Conservation (phyloP, 1,139 yeast species). For the Protomyces macrosporus region DNA sequence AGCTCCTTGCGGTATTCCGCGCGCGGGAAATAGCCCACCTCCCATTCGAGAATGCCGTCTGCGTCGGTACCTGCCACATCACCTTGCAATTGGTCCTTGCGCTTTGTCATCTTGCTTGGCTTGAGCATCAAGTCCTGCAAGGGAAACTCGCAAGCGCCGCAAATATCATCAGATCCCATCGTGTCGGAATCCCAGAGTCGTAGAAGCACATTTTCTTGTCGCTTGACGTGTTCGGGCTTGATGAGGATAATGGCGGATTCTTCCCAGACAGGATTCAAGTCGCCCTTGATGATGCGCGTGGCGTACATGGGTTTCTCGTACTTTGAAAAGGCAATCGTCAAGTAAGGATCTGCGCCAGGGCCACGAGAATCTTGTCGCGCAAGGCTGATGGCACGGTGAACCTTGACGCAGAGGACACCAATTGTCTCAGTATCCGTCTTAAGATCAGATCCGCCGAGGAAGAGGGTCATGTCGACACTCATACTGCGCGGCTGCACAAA, state of each 20-base stretch:
- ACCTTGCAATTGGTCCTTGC: slow-evolving; percentile 21
- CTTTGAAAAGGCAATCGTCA: slow-evolving; percentile 19
- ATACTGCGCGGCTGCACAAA: slow-evolving; percentile 22
- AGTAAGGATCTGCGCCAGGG: slow-evolving; percentile 25
- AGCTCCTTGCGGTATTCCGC: slow-evolving; percentile 6
- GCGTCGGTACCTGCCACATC: slow-evolving; percentile 24
- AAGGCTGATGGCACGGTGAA: slow-evolving; percentile 19
- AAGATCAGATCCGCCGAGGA: slow-evolving; percentile 20
- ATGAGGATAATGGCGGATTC: slow-evolving; percentile 18
- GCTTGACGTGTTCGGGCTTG: slow-evolving; percentile 22
- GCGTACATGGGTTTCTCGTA: slow-evolving; percentile 27
- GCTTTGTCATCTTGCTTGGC: slow-evolving; percentile 15
- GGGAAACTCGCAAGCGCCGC: slow-evolving; percentile 22
- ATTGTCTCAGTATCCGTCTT: slow-evolving; percentile 13
- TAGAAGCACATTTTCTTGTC: slow-evolving; percentile 18
- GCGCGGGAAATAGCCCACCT: slow-evolving; percentile 19
- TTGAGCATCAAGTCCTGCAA: slow-evolving; percentile 17
- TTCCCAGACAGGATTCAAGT: slow-evolving; percentile 24
- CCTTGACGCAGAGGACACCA: slow-evolving; percentile 21
- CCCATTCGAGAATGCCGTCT: slow-evolving; percentile 23
- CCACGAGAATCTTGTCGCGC: slow-evolving; percentile 20
- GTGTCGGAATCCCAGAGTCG: slow-evolving; percentile 22
- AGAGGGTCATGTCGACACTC: slow-evolving; percentile 24
- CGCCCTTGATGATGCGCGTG: slow-evolving; percentile 24
- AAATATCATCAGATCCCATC: slow-evolving; percentile 15